Conservation (phyloP, 75 land plant genomes). For the Cryptomeria japonica region DNA sequence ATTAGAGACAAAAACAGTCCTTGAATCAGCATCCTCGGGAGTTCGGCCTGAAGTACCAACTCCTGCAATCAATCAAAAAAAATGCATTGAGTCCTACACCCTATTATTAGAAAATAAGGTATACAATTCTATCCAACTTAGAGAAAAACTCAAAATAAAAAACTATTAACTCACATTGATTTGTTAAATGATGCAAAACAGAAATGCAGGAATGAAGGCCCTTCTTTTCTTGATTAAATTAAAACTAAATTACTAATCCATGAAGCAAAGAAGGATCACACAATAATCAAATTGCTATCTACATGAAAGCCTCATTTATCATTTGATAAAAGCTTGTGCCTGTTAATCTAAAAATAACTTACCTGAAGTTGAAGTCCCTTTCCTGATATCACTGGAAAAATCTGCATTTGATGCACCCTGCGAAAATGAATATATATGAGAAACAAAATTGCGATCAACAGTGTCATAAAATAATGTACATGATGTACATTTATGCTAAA, state of each 20-base stretch:
- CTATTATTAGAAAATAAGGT: neutral
- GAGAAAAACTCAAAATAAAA: neutral
- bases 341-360: neutral
- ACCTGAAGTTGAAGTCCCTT: slow-evolving; percentile 4
- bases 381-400: slow-evolving; percentile 4
- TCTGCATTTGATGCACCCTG: slow-evolving; percentile 4
- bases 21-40: slow-evolving; percentile 73
- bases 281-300: neutral
- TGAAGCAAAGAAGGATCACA: neutral
- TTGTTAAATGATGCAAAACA: too few relatives aligned
- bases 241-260: neutral
- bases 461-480: neutral
- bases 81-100: neutral
- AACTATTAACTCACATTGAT: neutral
- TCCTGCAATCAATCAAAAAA: slow-evolving; percentile 29
- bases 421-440: neutral
- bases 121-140: neutral
- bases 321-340: neutral
- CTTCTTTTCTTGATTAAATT: neutral
- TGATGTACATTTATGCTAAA: neutral
- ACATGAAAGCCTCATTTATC: neutral
- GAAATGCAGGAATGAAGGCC: too few relatives aligned
- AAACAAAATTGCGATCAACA: neutral
- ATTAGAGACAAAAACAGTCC: slow-evolving; percentile 85
- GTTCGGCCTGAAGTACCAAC: slow-evolving; percentile 34